Conservation (phyloP, 306 rosid species). For the Dalbergia oliveri region DNA sequence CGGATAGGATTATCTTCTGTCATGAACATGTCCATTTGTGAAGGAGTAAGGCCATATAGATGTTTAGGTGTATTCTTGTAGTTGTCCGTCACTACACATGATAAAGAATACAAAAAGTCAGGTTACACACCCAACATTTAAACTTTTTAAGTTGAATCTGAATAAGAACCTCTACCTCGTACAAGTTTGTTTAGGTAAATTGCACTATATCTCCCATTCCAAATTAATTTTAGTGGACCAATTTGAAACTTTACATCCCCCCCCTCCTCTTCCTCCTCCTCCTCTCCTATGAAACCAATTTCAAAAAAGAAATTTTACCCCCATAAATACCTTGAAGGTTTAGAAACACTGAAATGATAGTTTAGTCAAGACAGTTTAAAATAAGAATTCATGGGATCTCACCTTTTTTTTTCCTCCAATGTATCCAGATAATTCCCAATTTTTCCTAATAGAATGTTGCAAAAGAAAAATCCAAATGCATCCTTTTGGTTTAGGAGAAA, state of each 20-base stretch:
- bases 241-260: slow-evolving; percentile 7
- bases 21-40: slow-evolving; percentile 97
- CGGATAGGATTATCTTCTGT: slow-evolving; percentile 77
- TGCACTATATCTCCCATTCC: not conserved
- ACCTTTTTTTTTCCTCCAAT: not conserved
- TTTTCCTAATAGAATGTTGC: not conserved
- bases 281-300: not conserved
- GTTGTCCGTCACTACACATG: slow-evolving; percentile 79
- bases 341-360: slow-evolving; percentile 15
- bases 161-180: slow-evolving; percentile 2
- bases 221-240: not conserved
- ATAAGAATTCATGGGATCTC: not conserved
- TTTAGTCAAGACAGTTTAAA: not conserved
- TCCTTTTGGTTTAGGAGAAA: not conserved
- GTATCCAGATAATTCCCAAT: slow-evolving; percentile 24
- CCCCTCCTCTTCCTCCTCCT: not conserved
- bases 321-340: not conserved
- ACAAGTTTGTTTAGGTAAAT: not conserved
- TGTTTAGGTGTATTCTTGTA: slow-evolving; percentile 74
- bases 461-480: slow-evolving; percentile 3
- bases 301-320: slow-evolving; percentile 9
- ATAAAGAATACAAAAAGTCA: slow-evolving; percentile 37
- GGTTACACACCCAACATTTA: slow-evolving; percentile 5
- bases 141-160: slow-evolving; percentile 14
- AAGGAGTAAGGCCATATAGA: slow-evolving; percentile 87